A percentile compares a stretch with the other conserved stretches of the same genome.
phyloP scores from a whole-genome alignment of 1,284 basidiomycete genomes.

The Mycosarcoma mackinlayi region DNA sequence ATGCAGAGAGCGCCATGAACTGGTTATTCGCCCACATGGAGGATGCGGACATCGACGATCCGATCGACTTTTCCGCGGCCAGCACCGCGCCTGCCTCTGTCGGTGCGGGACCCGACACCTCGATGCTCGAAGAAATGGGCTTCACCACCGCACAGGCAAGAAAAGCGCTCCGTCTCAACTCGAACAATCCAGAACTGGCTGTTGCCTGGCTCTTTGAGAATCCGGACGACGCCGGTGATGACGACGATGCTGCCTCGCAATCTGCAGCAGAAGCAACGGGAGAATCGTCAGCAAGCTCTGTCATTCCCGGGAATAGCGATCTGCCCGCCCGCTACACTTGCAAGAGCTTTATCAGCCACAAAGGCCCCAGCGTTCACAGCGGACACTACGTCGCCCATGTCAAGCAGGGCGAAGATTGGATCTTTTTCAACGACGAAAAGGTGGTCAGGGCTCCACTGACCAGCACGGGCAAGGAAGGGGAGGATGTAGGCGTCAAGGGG shows the following conservation, averaged over 20 bases:
- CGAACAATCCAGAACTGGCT: slow-evolving; percentile 81
- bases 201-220: slow-evolving; percentile 98
- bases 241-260: slow-evolving; percentile 61
- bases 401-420: slow-evolving; percentile 64
- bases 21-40: slow-evolving; percentile 97
- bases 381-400: slow-evolving; percentile 93
- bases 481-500: slow-evolving; percentile 46
- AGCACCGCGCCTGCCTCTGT: slow-evolving; percentile 60
- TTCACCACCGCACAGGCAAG: slow-evolving; percentile 84
- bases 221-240: slow-evolving; percentile 83
- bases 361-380: slow-evolving; percentile 78
- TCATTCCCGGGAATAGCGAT: slow-evolving; percentile 53
- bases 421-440: slow-evolving; percentile 58
- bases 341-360: slow-evolving; percentile 95
- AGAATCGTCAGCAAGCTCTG: slow-evolving; percentile 8
- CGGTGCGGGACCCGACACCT: slow-evolving; percentile 57
- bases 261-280: slow-evolving; percentile 1
- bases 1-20: slow-evolving; percentile 87
- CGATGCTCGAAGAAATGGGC: slow-evolving; percentile 89
- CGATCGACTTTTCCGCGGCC: slow-evolving; percentile 71
- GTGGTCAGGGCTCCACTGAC: slow-evolving; percentile 50
- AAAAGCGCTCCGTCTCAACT: slow-evolving; percentile 88
- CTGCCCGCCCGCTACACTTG: slow-evolving; percentile 83
- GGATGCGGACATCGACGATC: slow-evolving; percentile 88
- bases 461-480: slow-evolving; percentile 8